Percentiles rank a stretch among this genome's conserved stretches.
Conservation (phyloP, 1,284 basidiomycete species). For the Microbotryum saponariae region DNA sequence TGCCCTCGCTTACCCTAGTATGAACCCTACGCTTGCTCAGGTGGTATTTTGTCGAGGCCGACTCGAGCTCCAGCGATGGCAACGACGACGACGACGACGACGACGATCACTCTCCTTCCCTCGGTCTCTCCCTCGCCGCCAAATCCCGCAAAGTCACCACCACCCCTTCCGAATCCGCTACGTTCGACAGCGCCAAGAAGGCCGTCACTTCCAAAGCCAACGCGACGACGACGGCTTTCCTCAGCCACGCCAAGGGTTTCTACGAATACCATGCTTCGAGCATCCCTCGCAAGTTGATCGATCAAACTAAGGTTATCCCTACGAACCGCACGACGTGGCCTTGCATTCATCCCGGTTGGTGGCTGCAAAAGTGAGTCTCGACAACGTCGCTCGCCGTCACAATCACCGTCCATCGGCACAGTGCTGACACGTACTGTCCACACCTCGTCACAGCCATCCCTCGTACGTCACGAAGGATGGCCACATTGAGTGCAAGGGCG, state of each 20-base stretch:
- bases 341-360: slow-evolving; percentile 18
- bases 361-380: slow-evolving; percentile 5
- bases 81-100: slow-evolving; percentile 1
- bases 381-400: too few relatives aligned
- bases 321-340: slow-evolving; percentile 22
- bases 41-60: slow-evolving; percentile 25
- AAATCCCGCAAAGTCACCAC: not conserved
- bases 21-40: not conserved
- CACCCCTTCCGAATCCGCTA: not conserved
- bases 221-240: not conserved
- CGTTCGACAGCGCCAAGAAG: not conserved
- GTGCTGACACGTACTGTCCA: too few relatives aligned
- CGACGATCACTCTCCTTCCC: not conserved
- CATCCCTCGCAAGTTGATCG: slow-evolving; percentile 9
- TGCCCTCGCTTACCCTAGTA: too few relatives aligned
- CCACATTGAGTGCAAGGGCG: slow-evolving; percentile 1
- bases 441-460: not conserved
- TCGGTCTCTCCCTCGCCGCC: not conserved
- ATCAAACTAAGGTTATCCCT: slow-evolving; percentile 7
- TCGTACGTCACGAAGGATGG: slow-evolving; percentile 1
- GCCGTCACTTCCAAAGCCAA: not conserved
- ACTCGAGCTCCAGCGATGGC: not conserved
- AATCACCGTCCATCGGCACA: too few relatives aligned
- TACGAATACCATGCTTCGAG: slow-evolving; percentile 14
- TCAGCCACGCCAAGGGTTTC: slow-evolving; percentile 6